Evolutionary conservation across 2,329 filamentous ascomycete genomes (phyloP), one percentile per base, ranked within the genome.

Genomic region (Diaporthe sp.): DNA sequence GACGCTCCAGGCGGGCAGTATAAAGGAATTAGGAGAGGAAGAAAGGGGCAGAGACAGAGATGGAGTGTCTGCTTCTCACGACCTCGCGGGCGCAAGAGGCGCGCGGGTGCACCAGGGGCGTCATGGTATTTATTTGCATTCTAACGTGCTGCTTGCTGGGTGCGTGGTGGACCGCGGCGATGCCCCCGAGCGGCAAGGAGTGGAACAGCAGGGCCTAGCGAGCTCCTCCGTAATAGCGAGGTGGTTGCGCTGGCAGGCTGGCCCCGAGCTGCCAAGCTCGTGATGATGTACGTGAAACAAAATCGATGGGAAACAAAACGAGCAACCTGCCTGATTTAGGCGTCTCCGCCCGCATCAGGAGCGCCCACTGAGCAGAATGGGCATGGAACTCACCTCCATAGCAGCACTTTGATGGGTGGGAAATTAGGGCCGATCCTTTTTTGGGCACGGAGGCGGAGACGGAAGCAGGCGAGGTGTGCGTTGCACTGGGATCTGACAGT

Each of bases 211-310:
- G 28, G 47, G 65, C 31, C 63, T 37, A 25, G 63, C 63, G 63
- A 68, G 63, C 63, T 68, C 63, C 63, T 68, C 63, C 44, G 63
- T 68, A 68, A 68, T 53, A 53, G 63, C 31, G 44, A 67, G 28
- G 31, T 47, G 63, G 63, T 37, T 37, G 47, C 22, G 63, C 17
- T 49, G 63, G 44, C 28, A 7, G 13, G 63, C 17, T 49, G 63
- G 44, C 28, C 63, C 28, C 25, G 65, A 25, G n/a, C 22, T 68
- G 65, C 65, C 65, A 68, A 68, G 65, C 47, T 68, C 65, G 47
- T 53, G 47, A 53, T 53, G 31, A 53, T 68, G 65, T 68, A 68
- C 31, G 47, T 68, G 65, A 68, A 68, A 68, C 65, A 53, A 68
- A 68, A 39, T 31, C 47, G 47, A 68, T 25, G 31, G 47, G 47